These are phyloP conservation scores for Coniferiporia sulphurascens DNA, from an alignment of 1,284 basidiomycete species.

Conservation along the genomic window DNA sequence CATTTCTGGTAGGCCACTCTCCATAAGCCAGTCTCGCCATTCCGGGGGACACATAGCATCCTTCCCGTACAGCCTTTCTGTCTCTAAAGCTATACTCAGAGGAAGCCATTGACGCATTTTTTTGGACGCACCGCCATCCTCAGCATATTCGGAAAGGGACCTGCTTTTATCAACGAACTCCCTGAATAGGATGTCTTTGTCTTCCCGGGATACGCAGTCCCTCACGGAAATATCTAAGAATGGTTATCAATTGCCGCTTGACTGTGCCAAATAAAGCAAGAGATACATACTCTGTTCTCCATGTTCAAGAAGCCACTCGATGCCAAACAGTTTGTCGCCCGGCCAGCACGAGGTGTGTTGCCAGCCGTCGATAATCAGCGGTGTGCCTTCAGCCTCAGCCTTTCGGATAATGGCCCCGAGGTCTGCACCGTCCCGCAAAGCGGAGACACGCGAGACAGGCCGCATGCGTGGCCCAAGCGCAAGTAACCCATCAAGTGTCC, in stretches of 20 bases:
- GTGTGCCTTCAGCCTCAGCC: constrained; percentile 48
- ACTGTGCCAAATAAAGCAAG: not conserved
- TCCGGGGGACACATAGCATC: constrained; percentile 58
- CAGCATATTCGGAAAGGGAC: constrained; percentile 8
- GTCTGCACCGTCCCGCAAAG: constrained; percentile 17
- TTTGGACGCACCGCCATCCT: constrained; percentile 20
- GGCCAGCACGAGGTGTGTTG: constrained; percentile 52
- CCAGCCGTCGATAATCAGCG: constrained; percentile 57
- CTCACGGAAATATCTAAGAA: constrained; percentile 27
- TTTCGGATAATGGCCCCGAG: constrained; percentile 31
- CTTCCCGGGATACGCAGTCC: constrained; percentile 27
- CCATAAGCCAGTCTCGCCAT: constrained; percentile 59
- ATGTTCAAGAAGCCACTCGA: constrained; percentile 44
- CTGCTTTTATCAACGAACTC: constrained; percentile 27
- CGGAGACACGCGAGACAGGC: constrained; percentile 39
- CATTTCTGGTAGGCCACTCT: constrained; percentile 41
- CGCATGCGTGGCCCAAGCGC: constrained; percentile 34
- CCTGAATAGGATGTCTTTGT: constrained; percentile 24
- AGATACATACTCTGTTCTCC: constrained; percentile 25
- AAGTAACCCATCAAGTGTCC: constrained; percentile 45
- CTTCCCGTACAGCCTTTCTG: constrained; percentile 64
- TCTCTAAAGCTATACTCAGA: constrained; percentile 35
- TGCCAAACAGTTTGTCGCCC: constrained; percentile 39
- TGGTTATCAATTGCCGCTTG: not conserved
- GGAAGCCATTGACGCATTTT: not conserved